Conservation (phyloP, 176 grass and related monocot species). For the Triticum turgidum region DNA sequence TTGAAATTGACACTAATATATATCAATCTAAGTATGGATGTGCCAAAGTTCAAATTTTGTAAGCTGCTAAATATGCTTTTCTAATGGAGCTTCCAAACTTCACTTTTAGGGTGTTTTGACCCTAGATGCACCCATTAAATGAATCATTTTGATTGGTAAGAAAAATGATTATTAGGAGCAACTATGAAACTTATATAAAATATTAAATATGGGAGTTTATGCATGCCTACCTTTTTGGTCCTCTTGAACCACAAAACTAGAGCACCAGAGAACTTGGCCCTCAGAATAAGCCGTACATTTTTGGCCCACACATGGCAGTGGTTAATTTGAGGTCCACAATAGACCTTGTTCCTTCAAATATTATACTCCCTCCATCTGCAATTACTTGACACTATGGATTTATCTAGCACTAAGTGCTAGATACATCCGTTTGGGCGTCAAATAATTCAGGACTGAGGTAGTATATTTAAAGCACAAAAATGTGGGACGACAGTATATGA, state of each 20-base stretch:
- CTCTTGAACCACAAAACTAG: not conserved
- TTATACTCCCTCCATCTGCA: not conserved
- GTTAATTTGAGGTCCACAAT: not conserved
- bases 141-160: not conserved
- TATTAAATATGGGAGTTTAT: not conserved
- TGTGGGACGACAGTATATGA: not conserved
- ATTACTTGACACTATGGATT: too few species aligned
- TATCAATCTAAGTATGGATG: not conserved
- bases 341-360: constrained; percentile 1
- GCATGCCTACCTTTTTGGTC: not conserved
- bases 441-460: too few species aligned
- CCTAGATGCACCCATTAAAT: too few species aligned
- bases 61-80: not conserved
- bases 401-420: too few species aligned
- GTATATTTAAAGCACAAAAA: not conserved
- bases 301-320: not conserved
- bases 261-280: not conserved
- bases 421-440: too few species aligned
- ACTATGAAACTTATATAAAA: not conserved
- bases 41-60: not conserved
- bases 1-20: not conserved
- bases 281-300: not conserved
- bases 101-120: too few species aligned
- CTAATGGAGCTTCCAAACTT: not conserved
- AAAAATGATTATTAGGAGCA: not conserved